Evolutionary conservation across 2,329 filamentous ascomycete species (phyloP).

Genomic region (Boeremia lycopersici): DNA sequence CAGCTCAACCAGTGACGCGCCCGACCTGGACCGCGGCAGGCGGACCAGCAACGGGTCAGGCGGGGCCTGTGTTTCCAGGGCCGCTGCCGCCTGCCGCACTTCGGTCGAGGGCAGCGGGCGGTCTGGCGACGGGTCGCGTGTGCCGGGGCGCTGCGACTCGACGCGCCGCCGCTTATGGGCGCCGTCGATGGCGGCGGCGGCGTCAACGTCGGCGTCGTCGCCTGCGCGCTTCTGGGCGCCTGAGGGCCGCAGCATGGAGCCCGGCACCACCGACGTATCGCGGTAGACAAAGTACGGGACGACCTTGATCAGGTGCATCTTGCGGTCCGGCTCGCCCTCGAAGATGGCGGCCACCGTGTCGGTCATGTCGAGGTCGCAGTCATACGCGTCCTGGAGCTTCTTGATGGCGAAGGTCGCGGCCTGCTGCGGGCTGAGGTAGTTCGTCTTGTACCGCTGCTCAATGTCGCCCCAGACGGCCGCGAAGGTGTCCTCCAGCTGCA

Average conservation of each 20-base stretch:
- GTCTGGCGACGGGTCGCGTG: conserved; percentile 29
- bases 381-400: conserved; percentile 44
- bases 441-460: conserved; percentile 43
- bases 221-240: conserved; percentile 30
- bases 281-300: conserved; percentile 37
- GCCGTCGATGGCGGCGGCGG: neutral
- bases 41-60: neutral
- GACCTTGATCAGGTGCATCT: conserved; percentile 40
- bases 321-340: conserved; percentile 33
- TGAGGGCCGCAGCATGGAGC: conserved; percentile 37
- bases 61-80: neutral
- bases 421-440: conserved; percentile 32
- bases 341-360: conserved; percentile 46
- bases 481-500: conserved; percentile 36
- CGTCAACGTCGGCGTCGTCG: conserved; percentile 9
- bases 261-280: conserved; percentile 40
- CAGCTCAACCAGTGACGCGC: conserved; percentile 26
- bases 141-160: conserved; percentile 22
- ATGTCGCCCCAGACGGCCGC: conserved; percentile 38
- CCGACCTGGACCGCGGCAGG: conserved; percentile 23
- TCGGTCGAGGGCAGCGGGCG: conserved; percentile 38
- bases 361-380: conserved; percentile 44
- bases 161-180: conserved; percentile 34
- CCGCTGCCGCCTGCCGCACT: conserved; percentile 23
- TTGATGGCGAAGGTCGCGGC: conserved; percentile 41